Evolutionary conservation across 768 basidiomycete species (phyloP), one percentile per base, ranked within the genome.

Genomic region (Hygrocybe punicea): DNA sequence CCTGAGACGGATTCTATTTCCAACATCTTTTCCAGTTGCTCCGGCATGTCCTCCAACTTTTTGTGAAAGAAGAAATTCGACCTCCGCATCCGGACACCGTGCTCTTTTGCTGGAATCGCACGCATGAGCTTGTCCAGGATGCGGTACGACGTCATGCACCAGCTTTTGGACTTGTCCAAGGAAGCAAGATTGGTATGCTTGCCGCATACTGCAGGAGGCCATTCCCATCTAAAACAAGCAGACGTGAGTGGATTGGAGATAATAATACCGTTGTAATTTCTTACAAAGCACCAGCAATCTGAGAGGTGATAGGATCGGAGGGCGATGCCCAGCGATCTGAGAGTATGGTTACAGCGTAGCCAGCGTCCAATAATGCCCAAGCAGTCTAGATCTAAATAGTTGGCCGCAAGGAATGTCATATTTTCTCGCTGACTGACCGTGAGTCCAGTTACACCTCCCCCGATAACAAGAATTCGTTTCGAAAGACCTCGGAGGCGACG

Each of bases 181-280:
- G 72, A 75, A 50, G 68, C 66, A n/a, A 62, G 56, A 62, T 73
- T 71, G 4, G 71, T 71, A 60, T 75, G 73, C 37, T 69, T 63
- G 45, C 74, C 74, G 57, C 74, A 74, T 17, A 75, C 74, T 3
- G 74, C 74, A 16, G 74, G 73, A 1, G 73, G 73, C 59, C 67
- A 74, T 55, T 75, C 74, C 74, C 74, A 74, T 19, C 70, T 69
- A 13, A 51, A 42, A 17, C 21, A 17, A 13, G 49, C 46, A 51
- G 34, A 45, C 29, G 8, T 36, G 37, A 57, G 42, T 56, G 56
- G 2, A 62, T 46, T 47, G 14, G 37, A 14, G 42, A 39, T 40
- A 17, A 50, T n/a, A 51, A 29, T 19, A 24, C 37, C 3, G 33
- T 46, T 11, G 11, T 23, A 8, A 21, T 45, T 16, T 59, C 67